These are phyloP conservation scores for Poteriospumella lacustris DNA, from an alignment of 108 stramenopile species.

Conservation along the genomic window DNA sequence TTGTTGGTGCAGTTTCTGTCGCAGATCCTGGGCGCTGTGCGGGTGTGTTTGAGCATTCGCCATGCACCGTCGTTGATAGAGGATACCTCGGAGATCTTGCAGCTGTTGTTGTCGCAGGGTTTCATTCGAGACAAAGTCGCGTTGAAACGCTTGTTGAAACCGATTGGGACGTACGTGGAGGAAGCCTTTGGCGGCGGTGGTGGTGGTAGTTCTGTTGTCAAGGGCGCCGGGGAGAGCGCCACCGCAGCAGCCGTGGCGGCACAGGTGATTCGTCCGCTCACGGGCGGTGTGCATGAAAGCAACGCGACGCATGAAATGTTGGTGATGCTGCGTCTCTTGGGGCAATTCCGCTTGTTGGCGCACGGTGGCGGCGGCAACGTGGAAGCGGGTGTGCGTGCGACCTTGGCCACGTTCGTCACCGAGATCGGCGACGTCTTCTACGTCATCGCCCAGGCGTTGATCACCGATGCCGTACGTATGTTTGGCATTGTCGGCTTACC, in stretches of 20 bases:
- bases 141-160: neutral
- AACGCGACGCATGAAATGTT: no score
- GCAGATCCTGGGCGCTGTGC: slow-evolving; percentile 4
- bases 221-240: neutral
- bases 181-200: neutral
- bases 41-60: neutral
- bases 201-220: neutral
- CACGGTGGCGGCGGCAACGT: no score
- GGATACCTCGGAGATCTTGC: neutral
- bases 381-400: no score
- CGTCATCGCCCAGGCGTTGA: no score
- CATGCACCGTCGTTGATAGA: neutral
- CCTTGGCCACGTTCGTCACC: no score
- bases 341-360: no score
- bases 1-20: slow-evolving; percentile 10
- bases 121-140: neutral
- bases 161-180: neutral
- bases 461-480: no score
- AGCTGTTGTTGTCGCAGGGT: neutral
- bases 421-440: no score
- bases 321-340: no score
- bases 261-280: neutral
- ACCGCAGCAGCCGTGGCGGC: neutral
- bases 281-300: no score
- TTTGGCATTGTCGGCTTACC: no score